Conservation (phyloP, 331 rosid species). For the Arachis monticola region DNA sequence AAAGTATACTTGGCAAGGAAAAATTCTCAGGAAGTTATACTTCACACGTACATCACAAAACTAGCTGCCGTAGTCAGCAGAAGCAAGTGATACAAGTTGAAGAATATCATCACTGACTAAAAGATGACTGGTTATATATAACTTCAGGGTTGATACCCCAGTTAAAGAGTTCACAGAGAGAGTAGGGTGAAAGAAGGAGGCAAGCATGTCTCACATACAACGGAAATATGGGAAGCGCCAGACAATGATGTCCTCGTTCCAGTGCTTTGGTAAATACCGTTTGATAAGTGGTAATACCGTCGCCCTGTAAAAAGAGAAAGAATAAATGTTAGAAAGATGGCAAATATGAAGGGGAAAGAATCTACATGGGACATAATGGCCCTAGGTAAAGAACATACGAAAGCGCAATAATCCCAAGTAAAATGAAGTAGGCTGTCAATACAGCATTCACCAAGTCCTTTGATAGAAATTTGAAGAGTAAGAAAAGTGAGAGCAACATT, state of each 20-base stretch:
- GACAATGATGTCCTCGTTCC: slow-evolving; percentile 61
- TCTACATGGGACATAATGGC: not conserved
- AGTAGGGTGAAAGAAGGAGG: slow-evolving; percentile 13
- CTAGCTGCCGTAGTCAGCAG: slow-evolving; percentile 4
- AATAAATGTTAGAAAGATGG: slow-evolving; percentile 6
- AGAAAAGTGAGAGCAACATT: slow-evolving; percentile 79
- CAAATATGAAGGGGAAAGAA: not conserved
- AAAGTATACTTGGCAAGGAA: not conserved
- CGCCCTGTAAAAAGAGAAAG: slow-evolving; percentile 60
- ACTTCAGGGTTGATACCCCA: slow-evolving; percentile 4
- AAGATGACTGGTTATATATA: too few relatives aligned
- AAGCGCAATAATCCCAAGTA: slow-evolving; percentile 85
- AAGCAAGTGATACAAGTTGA: not conserved
- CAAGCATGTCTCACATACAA: slow-evolving; percentile 52
- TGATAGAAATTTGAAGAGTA: slow-evolving; percentile 86
- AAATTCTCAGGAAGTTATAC: not conserved
- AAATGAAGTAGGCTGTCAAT: slow-evolving; percentile 79
- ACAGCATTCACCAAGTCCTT: slow-evolving; percentile 89
- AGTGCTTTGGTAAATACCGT: slow-evolving; percentile 66
- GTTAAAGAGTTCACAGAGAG: slow-evolving; percentile 20
- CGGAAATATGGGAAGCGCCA: slow-evolving; percentile 81
- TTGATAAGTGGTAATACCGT: slow-evolving; percentile 76
- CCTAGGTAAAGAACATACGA: slow-evolving; percentile 60
- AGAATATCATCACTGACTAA: not conserved
- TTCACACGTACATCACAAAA: slow-evolving; percentile 13